Percentiles rank a stretch among this genome's conserved stretches.
Evolutionary conservation across 1,139 yeast genomes (phyloP).

Genomic region (Wickerhamomyces sp.): DNA sequence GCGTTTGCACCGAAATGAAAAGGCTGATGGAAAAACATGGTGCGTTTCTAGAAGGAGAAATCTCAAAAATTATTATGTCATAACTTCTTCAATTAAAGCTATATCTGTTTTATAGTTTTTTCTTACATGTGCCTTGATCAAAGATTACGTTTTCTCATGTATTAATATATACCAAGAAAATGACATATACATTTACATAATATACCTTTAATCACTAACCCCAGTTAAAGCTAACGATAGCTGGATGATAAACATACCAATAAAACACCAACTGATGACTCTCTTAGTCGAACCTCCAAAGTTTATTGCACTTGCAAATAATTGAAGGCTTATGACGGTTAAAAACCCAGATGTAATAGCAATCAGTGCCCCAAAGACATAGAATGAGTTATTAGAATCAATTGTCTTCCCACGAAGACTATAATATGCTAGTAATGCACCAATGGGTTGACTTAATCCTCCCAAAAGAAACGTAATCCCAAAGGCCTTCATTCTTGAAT

Average conservation of each 20-base stretch:
- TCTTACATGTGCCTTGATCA: too few species aligned
- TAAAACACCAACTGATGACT: constrained; percentile 48
- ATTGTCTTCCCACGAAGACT: constrained; percentile 41
- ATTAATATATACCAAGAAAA: too few species aligned
- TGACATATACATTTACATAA: neutral
- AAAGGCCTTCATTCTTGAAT: constrained; percentile 60
- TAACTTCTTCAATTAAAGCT: too few species aligned
- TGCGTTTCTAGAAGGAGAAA: too few species aligned
- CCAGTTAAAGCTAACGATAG: constrained; percentile 8
- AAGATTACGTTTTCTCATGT: too few species aligned
- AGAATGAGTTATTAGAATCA: constrained; percentile 33
- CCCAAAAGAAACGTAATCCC: constrained; percentile 66
- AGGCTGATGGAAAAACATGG: too few species aligned
- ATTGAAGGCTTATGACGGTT: constrained; percentile 73
- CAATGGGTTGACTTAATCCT: constrained; percentile 82
- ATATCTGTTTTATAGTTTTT: too few species aligned
- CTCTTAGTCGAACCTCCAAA: constrained; percentile 60
- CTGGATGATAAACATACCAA: constrained; percentile 37
- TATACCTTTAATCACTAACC: neutral
- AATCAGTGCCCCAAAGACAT: constrained; percentile 59
- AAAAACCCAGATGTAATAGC: constrained; percentile 82
- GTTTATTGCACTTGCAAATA: constrained; percentile 74
- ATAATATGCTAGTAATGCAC: constrained; percentile 70
- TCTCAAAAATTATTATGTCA: too few species aligned
- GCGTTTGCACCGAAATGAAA: too few species aligned